Evolutionary conservation across 805 yeast species (phyloP).

Genomic region (Nakazawaea molendinolei): DNA sequence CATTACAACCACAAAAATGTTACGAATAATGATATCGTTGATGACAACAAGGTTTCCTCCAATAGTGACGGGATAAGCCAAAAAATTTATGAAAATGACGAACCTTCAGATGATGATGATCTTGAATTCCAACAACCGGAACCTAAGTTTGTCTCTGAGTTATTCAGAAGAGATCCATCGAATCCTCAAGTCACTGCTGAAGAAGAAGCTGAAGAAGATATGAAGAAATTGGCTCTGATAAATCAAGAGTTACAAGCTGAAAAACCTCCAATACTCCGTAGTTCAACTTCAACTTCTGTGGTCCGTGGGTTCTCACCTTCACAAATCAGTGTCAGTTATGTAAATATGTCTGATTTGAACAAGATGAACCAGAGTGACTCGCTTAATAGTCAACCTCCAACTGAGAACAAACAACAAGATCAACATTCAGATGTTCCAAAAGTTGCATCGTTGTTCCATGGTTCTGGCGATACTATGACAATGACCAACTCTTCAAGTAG

Average conservation of each 20-base stretch:
- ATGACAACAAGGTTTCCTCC: background rate
- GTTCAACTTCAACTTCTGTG: conserved; percentile 14
- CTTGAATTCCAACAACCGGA: conserved; percentile 10
- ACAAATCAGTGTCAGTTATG: conserved; percentile 12
- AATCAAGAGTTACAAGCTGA: conserved; percentile 7
- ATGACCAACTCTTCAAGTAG: background rate
- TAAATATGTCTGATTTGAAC: conserved; percentile 1
- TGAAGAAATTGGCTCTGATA: conserved; percentile 2
- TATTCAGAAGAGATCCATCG: background rate
- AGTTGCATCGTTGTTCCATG: too few relatives aligned
- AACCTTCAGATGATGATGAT: conserved; percentile 4
- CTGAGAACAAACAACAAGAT: too few relatives aligned
- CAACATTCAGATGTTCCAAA: too few relatives aligned
- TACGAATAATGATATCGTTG: background rate
- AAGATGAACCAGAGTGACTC: background rate
- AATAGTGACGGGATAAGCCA: background rate
- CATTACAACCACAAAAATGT: background rate
- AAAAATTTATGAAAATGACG: background rate
- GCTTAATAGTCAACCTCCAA: too few relatives aligned
- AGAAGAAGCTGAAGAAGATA: conserved; percentile 1
- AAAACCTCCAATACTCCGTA: conserved; percentile 8
- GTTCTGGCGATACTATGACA: too few relatives aligned
- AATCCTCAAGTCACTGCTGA: background rate
- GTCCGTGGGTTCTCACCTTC: conserved; percentile 15
- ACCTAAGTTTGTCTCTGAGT: conserved; percentile 11